Percentiles rank a stretch among this genome's conserved stretches.
Conservation (phyloP, 2,329 filamentous ascomycete genomes). For the Penicillium verrucosum region DNA sequence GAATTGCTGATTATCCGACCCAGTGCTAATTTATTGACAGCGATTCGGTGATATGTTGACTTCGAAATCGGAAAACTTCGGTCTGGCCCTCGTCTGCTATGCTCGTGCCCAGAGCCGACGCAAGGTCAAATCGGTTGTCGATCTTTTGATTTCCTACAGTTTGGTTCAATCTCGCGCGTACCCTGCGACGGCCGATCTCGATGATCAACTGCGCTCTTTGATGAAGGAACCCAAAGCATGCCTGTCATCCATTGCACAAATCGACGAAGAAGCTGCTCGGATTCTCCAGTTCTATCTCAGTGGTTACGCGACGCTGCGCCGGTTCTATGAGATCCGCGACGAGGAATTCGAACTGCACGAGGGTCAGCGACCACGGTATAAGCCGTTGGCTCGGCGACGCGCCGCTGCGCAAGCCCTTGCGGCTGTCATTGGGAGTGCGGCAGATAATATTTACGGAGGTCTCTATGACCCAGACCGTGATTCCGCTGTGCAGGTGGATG, state of each 20-base stretch:
- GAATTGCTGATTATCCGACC: not conserved
- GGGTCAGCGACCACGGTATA: slow-evolving; percentile 43
- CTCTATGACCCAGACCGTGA: slow-evolving; percentile 78
- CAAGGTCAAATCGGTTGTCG: slow-evolving; percentile 81
- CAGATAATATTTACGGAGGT: slow-evolving; percentile 87
- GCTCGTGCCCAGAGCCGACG: slow-evolving; percentile 73
- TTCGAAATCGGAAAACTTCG: slow-evolving; percentile 71
- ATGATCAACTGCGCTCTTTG: slow-evolving; percentile 66
- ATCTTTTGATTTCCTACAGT: slow-evolving; percentile 82
- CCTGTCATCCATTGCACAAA: slow-evolving; percentile 66
- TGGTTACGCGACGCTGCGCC: slow-evolving; percentile 86
- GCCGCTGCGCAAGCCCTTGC: slow-evolving; percentile 71
- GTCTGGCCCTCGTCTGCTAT: slow-evolving; percentile 86
- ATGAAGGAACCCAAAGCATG: slow-evolving; percentile 69
- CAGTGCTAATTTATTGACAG: slow-evolving; percentile 45
- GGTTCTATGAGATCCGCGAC: slow-evolving; percentile 88
- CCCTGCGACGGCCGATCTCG: slow-evolving; percentile 68
- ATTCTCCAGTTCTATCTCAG: slow-evolving; percentile 82
- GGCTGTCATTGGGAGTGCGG: slow-evolving; percentile 80
- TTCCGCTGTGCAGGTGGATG: slow-evolving; percentile 83
- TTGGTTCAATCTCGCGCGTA: slow-evolving; percentile 80
- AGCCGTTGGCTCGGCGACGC: slow-evolving; percentile 60
- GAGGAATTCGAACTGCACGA: slow-evolving; percentile 47
- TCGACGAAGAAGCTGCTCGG: slow-evolving; percentile 77
- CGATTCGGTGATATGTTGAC: slow-evolving; percentile 78